These are phyloP conservation scores for Madurella mycetomatis DNA, from an alignment of 2,329 filamentous ascomycete species.

Conservation along the genomic window DNA sequence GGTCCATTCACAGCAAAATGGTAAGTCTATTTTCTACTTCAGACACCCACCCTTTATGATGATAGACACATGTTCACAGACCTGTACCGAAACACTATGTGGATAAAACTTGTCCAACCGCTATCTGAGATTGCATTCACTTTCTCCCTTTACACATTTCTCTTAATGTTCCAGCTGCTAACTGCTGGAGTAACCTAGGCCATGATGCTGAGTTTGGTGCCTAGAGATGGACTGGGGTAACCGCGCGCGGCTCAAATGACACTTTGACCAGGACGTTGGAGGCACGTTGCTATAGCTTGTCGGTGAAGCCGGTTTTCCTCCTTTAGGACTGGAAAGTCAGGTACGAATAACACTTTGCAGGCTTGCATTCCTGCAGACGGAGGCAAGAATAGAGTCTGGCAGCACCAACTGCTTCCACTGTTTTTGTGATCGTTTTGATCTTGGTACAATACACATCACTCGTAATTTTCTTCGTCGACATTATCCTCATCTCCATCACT, in stretches of 20 bases:
- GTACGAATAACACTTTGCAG: too few species aligned
- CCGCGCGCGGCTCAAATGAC: too few species aligned
- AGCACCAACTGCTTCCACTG: too few species aligned
- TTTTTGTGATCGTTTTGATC: too few species aligned
- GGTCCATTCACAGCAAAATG: constrained; percentile 22
- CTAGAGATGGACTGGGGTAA: too few species aligned
- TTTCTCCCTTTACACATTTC: constrained; percentile 6
- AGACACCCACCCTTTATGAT: constrained; percentile 51
- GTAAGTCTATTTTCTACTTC: constrained; percentile 35
- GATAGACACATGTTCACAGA: constrained; percentile 71
- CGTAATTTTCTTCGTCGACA: neutral
- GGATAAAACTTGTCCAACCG: constrained; percentile 71
- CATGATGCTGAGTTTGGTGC: neutral
- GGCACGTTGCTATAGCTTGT: too few species aligned
- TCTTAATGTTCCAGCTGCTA: constrained; percentile 12
- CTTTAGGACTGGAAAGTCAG: too few species aligned
- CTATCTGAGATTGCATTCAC: constrained; percentile 59
- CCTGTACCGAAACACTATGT: constrained; percentile 73
- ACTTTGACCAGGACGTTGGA: too few species aligned
- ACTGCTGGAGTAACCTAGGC: constrained; percentile 12
- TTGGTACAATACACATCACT: neutral
- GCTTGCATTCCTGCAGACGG: too few species aligned
- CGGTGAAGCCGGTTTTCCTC: too few species aligned
- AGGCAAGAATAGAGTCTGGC: too few species aligned
- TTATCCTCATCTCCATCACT: constrained; percentile 29